These are phyloP conservation scores for Pleurotus ostreatus DNA, from an alignment of 768 basidiomycete species.

Conservation along the genomic window DNA sequence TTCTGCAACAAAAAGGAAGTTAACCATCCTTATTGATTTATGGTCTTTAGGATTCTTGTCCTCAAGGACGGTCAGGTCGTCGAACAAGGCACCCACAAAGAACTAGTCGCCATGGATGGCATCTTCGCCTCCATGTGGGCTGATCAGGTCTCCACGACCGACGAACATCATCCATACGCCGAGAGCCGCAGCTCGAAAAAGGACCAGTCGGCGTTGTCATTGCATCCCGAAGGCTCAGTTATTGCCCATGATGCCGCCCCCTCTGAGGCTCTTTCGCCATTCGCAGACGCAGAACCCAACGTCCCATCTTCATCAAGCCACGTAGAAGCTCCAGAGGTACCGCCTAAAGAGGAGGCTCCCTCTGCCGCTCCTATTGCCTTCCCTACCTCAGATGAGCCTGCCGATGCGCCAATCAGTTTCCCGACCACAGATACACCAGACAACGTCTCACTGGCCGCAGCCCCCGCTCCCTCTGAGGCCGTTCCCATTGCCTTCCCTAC, in stretches of 20 bases:
- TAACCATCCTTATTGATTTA: slow-evolving; percentile 8
- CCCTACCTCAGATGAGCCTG: slow-evolving; percentile 8
- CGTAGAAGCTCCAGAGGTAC: not conserved
- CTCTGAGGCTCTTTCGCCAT: slow-evolving; percentile 20
- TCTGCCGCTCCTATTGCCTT: slow-evolving; percentile 5
- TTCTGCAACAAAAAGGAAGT: not conserved
- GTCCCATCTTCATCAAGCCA: slow-evolving; percentile 10
- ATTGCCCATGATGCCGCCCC: slow-evolving; percentile 16
- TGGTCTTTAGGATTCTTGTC: slow-evolving; percentile 68
- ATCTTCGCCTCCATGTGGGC: slow-evolving; percentile 88
- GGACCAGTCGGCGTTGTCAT: slow-evolving; percentile 40
- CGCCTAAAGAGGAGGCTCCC: slow-evolving; percentile 10
- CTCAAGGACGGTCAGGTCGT: slow-evolving; percentile 87
- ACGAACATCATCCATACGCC: slow-evolving; percentile 39
- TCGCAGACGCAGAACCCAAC: slow-evolving; percentile 25
- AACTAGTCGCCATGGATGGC: slow-evolving; percentile 68
- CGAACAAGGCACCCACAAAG: slow-evolving; percentile 78
- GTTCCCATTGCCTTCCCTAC: slow-evolving; percentile 29
- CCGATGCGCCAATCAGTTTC: slow-evolving; percentile 11
- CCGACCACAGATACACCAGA: slow-evolving; percentile 1
- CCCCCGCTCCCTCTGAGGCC: not conserved
- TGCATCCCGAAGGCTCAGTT: slow-evolving; percentile 22
- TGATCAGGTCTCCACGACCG: slow-evolving; percentile 69
- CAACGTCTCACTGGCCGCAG: not conserved
- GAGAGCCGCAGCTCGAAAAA: slow-evolving; percentile 30